Base-by-base conservation (phyloP, 768 basidiomycete species). In the Pholiota microspora region DNA sequence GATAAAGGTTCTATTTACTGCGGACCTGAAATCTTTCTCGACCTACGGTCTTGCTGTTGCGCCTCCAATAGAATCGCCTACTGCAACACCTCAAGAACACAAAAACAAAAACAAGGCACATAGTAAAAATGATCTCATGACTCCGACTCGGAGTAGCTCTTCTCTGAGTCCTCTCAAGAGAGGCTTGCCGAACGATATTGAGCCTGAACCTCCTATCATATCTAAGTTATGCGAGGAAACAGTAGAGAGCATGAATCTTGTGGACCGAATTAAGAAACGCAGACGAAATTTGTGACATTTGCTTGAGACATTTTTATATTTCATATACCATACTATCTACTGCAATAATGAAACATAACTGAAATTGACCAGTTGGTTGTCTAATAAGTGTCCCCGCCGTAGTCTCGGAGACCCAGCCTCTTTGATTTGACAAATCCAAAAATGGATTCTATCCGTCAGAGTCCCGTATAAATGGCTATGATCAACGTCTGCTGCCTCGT, bases 1-100 rank as follows among this genome's bases (percentile, higher is more conserved):
- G n/a, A n/a, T n/a, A n/a, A 55, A 89, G 88, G 83, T 90, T 6
- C 70, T 90, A 28, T 90, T 90, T 57, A 88, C 89, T 1, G 80
- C 89, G 7, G 89, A 90, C 60, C 69, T 90, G 27, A 88, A 85
- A 60, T 72, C 80, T 0, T 90, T 89, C 57, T 77, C 87, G 1
- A 66, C 77, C 9, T 81, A 85, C 56, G 85, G 84, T n/a, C 63
- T 79, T 46, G 57, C 70, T 7, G 61, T 64, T 2, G 61, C 69
- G 29, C 47, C 59, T 51, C 29, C 64, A 40, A 52, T 58, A 15
- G 23, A 54, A 35, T 32, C 58, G 49, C 32, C 48, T 42, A 42
- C 46, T 18, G 51, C 49, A 10, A 53, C 45, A 40, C 53, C 35
- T 18, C 40, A n/a, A n/a, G n/a, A n/a, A n/a, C n/a, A 24, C 2